Conservation (phyloP, 306 rosid genomes). For the Cotoneaster glaucophyllus region DNA sequence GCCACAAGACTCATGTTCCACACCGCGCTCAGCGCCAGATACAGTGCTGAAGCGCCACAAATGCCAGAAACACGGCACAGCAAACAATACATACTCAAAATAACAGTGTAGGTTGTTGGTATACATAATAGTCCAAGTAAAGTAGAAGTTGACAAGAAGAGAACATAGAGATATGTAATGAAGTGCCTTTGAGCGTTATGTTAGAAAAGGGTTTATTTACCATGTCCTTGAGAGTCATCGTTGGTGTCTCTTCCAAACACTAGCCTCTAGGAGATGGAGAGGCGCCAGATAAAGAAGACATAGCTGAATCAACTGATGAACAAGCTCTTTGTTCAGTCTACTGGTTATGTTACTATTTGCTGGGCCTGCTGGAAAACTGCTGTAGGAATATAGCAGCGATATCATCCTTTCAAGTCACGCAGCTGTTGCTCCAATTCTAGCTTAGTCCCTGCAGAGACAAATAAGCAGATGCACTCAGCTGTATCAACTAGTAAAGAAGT, state of each 20-base stretch:
- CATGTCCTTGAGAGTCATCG: not conserved
- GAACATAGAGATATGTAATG: too few relatives aligned
- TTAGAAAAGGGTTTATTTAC: too few relatives aligned
- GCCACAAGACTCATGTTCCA: slow-evolving; percentile 54
- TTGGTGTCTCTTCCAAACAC: not conserved
- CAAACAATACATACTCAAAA: not conserved
- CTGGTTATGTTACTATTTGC: not conserved
- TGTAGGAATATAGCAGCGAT: slow-evolving; percentile 22
- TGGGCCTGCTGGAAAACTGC: not conserved
- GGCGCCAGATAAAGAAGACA: not conserved
- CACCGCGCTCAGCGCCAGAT: slow-evolving; percentile 34
- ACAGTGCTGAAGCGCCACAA: slow-evolving; percentile 12
- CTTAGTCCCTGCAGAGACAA: slow-evolving; percentile 49
- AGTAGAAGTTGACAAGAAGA: too few relatives aligned
- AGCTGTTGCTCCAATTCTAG: slow-evolving; percentile 26
- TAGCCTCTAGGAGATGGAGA: slow-evolving; percentile 1
- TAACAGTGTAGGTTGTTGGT: not conserved
- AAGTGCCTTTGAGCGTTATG: too few relatives aligned
- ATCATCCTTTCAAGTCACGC: slow-evolving; percentile 24
- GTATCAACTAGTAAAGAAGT: not conserved
- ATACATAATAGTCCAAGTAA: too few relatives aligned
- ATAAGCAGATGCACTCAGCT: slow-evolving; percentile 4
- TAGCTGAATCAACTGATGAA: not conserved
- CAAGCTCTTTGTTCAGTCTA: not conserved
- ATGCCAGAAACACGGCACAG: not conserved